phyloP scores from a whole-genome alignment of 805 yeast genomes.

The Scheffersomyces stipitis region DNA sequence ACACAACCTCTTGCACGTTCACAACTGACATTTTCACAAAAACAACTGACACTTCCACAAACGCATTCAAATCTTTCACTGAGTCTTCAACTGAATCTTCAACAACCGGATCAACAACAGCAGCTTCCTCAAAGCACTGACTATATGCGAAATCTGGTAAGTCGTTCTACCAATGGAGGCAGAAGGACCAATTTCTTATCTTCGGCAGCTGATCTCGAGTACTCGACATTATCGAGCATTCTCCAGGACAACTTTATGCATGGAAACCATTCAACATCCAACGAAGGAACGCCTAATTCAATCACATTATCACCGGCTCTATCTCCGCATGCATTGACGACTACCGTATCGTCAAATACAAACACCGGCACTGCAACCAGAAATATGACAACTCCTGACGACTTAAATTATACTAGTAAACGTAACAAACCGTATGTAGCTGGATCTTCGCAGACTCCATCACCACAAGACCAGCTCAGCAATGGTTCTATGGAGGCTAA shows the following conservation, averaged over 20 bases:
- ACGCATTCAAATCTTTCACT: too few relatives aligned
- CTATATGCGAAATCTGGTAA: neutral
- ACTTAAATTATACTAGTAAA: neutral
- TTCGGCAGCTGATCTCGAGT: slow-evolving; percentile 71
- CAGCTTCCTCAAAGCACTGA: neutral
- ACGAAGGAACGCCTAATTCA: slow-evolving; percentile 40
- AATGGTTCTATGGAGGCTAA: neutral
- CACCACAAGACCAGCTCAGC: slow-evolving; percentile 9
- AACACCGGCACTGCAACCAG: slow-evolving; percentile 1
- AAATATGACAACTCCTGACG: neutral
- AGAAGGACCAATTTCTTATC: slow-evolving; percentile 55
- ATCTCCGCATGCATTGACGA: slow-evolving; percentile 27
- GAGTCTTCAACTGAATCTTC: too few relatives aligned
- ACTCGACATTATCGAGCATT: slow-evolving; percentile 65
- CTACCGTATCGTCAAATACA: neutral
- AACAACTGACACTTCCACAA: neutral
- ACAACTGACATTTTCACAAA: neutral
- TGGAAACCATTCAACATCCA: slow-evolving; percentile 26
- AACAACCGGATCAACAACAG: too few relatives aligned
- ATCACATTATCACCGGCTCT: slow-evolving; percentile 33
- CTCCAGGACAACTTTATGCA: slow-evolving; percentile 47
- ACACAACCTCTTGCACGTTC: neutral
- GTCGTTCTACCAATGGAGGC: slow-evolving; percentile 1
- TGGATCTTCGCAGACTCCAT: slow-evolving; percentile 14
- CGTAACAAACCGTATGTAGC: slow-evolving; percentile 12